These are phyloP conservation scores for Physcia stellaris DNA, from an alignment of 495 filamentous ascomycete genomes.

Conservation along the genomic window DNA sequence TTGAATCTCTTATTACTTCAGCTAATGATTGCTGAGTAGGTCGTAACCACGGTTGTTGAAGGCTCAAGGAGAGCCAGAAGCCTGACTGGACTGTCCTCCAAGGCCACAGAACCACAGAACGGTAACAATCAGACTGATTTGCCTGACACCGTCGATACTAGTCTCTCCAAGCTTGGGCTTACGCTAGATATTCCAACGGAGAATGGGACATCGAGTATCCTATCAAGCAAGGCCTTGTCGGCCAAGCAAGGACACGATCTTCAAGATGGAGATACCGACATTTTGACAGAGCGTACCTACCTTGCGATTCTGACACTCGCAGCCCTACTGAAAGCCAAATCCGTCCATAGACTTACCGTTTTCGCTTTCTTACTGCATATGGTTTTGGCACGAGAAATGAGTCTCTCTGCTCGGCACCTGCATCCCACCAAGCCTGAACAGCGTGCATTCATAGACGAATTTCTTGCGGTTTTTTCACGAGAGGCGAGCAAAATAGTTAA, in stretches of 20 bases:
- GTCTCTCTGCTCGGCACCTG: constrained; percentile 4
- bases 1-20: not conserved
- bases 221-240: no score
- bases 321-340: not conserved
- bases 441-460: not conserved
- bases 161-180: no score
- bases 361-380: constrained; percentile 4
- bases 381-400: constrained; percentile 3
- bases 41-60: constrained; percentile 38
- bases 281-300: not conserved
- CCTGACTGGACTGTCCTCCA: no score
- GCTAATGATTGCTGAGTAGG: no score
- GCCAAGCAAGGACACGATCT: no score
- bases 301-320: constrained; percentile 5
- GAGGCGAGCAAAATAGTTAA: not conserved
- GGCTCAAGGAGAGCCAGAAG: constrained; percentile 2
- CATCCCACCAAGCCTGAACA: not conserved
- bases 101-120: no score
- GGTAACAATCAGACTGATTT: no score
- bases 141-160: no score
- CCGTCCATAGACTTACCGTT: not conserved
- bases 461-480: constrained; percentile 5
- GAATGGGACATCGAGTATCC: no score
- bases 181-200: no score
- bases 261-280: no score